A percentile compares a stretch with the other conserved stretches of the same genome.
phyloP scores from a whole-genome alignment of 768 basidiomycete genomes.

The Leccinum subgranulosum region DNA sequence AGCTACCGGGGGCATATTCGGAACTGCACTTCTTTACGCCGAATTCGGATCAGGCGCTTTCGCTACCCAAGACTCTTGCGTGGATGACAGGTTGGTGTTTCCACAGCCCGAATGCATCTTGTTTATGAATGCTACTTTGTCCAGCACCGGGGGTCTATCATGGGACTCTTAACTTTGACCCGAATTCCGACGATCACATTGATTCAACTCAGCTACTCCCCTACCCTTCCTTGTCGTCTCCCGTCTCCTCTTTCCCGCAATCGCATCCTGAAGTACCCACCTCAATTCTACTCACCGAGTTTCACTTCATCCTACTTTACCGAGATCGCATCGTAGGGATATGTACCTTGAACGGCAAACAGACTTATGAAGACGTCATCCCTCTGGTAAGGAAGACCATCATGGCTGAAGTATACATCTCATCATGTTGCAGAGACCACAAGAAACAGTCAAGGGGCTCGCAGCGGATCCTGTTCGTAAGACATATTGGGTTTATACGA shows the following conservation, averaged over 20 bases:
- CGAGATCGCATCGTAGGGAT: constrained; percentile 73
- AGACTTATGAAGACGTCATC: constrained; percentile 79
- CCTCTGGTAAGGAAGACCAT: constrained; percentile 58
- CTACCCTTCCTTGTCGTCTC: constrained; percentile 51
- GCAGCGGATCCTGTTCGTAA: constrained; percentile 81
- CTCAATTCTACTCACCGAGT: constrained; percentile 84
- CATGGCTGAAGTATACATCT: neutral
- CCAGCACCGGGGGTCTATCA: constrained; percentile 88
- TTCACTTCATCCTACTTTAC: constrained; percentile 88
- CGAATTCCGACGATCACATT: constrained; percentile 68
- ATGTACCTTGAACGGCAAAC: constrained; percentile 73
- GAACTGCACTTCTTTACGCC: constrained; percentile 79
- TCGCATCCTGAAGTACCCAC: constrained; percentile 48
- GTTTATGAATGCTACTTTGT: neutral
- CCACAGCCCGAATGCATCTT: neutral
- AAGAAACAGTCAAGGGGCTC: constrained; percentile 70
- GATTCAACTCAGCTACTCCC: constrained; percentile 77
- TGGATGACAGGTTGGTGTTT: constrained; percentile 81
- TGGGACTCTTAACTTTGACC: constrained; percentile 69
- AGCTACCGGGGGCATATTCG: constrained; percentile 81
- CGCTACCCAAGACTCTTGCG: constrained; percentile 71
- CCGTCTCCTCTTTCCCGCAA: constrained; percentile 20
- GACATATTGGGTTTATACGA: constrained; percentile 94
- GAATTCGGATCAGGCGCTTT: constrained; percentile 64
- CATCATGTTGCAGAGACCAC: constrained; percentile 55